These are phyloP conservation scores for Synchytrium microbalum DNA, from an alignment of 371 early-diverging fungal genomes.

Conservation along the genomic window DNA sequence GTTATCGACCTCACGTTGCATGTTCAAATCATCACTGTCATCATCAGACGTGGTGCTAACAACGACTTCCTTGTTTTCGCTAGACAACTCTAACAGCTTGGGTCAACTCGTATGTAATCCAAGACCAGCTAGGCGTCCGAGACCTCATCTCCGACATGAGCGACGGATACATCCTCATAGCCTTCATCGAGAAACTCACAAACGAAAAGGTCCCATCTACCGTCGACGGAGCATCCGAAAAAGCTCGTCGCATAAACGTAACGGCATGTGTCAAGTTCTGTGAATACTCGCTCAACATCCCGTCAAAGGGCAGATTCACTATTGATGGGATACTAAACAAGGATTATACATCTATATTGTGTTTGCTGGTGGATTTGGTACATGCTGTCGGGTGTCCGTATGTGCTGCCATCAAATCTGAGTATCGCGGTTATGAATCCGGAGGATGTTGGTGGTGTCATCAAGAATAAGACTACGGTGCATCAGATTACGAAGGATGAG, in stretches of 20 bases:
- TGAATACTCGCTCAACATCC: slow-evolving; percentile 15
- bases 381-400: slow-evolving; percentile 18
- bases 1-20: no score
- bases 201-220: slow-evolving; percentile 12
- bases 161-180: slow-evolving; percentile 22
- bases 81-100: slow-evolving; percentile 8
- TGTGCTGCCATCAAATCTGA: slow-evolving; percentile 18
- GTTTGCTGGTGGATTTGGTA: slow-evolving; percentile 22
- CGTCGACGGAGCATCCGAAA: slow-evolving; percentile 14
- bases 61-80: no score
- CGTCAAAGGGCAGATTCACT: slow-evolving; percentile 13
- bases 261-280: slow-evolving; percentile 9
- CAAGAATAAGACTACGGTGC: slow-evolving; percentile 20
- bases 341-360: slow-evolving; percentile 16
- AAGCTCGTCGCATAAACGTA: slow-evolving; percentile 14
- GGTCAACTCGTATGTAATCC: slow-evolving; percentile 21
- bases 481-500: slow-evolving; percentile 18
- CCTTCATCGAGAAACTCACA: slow-evolving; percentile 14
- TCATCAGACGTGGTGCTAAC: no score
- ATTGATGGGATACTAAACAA: slow-evolving; percentile 16
- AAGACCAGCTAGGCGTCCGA: slow-evolving; percentile 20
- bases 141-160: slow-evolving; percentile 18
- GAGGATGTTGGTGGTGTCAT: slow-evolving; percentile 4
- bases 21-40: no score
- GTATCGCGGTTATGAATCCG: slow-evolving; percentile 14